Base-by-base conservation (phyloP, 2,329 filamentous ascomycete genomes). In the Colletotrichum navitas region DNA sequence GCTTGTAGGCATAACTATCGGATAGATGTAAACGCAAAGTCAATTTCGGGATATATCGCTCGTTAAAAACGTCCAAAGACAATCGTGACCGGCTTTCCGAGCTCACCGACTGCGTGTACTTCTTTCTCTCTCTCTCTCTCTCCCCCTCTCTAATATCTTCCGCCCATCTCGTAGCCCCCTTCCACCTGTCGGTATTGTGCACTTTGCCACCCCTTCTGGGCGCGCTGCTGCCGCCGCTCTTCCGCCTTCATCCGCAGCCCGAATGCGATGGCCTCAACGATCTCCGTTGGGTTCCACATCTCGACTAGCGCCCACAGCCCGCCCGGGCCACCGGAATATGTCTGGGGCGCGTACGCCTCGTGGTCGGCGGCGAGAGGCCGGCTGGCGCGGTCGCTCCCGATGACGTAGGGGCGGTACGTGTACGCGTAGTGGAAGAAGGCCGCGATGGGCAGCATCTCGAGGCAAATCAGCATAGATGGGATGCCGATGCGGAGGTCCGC, bases 381-480 rank as follows among this genome's bases (percentile, higher is more conserved):
- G 11, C 51, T 59, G 4, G 54, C 49, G 29, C 62, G 59, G 11
- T 67, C 69, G 32, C 68, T 36, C 10, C 71, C 63, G 41, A 77
- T 73, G 26, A 75, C 61, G 52, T 77, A 77, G 21, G 77, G 77
- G 12, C 68, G 70, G 36, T 73, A 68, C 24, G 73, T 62, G 71
- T 76, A 78, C 10, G 77, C 76, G 67, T 73, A 68, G 58, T 76
- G 66, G 56, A 77, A 74, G 63, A 76, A 73, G 29, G 76, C 61
- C 11, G 75, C 73, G 41, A 77, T 72, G 11, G 75, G 76, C 1
- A 77, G 71, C 77, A 77, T 77, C 60, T 78, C 72, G n/a, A 77
- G 51, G 59, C 75, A 77, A 61, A 72, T 73, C 36, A 76, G 70
- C 49, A 78, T 72, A 39, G 68, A 72, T 0, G 74, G 76, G 24